phyloP scores from a whole-genome alignment of 2,329 filamentous ascomycete species.

The Hypocreales sp. region DNA sequence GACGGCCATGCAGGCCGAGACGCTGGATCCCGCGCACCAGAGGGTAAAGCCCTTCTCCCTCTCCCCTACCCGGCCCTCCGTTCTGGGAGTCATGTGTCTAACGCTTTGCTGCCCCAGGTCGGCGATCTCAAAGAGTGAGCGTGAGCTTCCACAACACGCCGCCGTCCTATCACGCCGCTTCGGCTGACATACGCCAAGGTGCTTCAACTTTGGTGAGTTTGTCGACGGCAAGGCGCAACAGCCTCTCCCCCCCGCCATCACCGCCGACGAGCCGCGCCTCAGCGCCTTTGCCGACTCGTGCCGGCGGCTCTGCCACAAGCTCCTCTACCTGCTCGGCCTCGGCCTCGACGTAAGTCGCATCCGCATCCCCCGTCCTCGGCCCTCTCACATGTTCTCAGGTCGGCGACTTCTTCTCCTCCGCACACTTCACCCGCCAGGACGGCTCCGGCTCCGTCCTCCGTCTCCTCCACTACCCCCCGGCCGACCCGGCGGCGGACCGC shows the following conservation, averaged over 20 bases:
- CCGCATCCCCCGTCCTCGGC: constrained; percentile 1
- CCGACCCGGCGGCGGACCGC: constrained; percentile 24
- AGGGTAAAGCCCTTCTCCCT: constrained; percentile 33
- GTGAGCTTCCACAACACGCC: no score
- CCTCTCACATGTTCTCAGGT: constrained; percentile 15
- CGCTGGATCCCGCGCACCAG: constrained; percentile 70
- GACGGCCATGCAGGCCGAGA: constrained; percentile 78
- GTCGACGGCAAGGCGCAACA: constrained; percentile 54
- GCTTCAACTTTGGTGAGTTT: constrained; percentile 85
- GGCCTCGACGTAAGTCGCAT: constrained; percentile 47
- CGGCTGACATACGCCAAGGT: no score
- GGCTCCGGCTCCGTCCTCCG: constrained; percentile 47
- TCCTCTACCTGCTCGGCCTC: constrained; percentile 64
- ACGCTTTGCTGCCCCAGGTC: constrained; percentile 26
- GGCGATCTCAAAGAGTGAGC: constrained; percentile 79
- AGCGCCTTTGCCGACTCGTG: constrained; percentile 54
- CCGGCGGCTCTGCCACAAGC: constrained; percentile 52
- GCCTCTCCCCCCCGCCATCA: constrained; percentile 53
- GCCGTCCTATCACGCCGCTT: no score
- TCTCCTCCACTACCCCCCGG: constrained; percentile 57
- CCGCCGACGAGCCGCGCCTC: constrained; percentile 43
- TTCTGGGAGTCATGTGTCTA: neutral
- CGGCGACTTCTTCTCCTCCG: constrained; percentile 36
- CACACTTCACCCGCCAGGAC: constrained; percentile 28
- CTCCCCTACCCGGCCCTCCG: no score